A percentile compares a stretch with the other conserved stretches of the same genome.
These are phyloP conservation scores for Quaeritorhiza haematococci DNA, from an alignment of 371 early-diverging fungal species.

Conservation along the genomic window DNA sequence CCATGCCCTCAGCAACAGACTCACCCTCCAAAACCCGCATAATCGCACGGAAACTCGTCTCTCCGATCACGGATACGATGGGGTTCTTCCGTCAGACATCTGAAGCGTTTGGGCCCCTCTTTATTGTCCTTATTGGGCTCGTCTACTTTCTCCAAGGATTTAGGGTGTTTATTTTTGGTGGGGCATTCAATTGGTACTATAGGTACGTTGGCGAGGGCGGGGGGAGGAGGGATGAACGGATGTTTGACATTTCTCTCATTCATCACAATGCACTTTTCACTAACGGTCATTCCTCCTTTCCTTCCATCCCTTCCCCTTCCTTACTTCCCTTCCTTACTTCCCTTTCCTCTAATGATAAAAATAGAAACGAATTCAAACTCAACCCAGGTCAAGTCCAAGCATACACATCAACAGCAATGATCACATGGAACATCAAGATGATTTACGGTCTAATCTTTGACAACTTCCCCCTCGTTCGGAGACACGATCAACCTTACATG, in stretches of 20 bases:
- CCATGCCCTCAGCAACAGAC: too few relatives aligned
- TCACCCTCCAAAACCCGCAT: too few relatives aligned
- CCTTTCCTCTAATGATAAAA: constrained; percentile 7
- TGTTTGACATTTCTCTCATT: too few relatives aligned
- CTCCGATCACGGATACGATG: background rate
- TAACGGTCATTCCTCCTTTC: too few relatives aligned
- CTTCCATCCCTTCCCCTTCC: too few relatives aligned
- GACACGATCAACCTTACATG: constrained; percentile 19
- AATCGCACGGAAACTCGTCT: too few relatives aligned
- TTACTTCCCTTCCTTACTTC: constrained; percentile 8
- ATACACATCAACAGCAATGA: constrained; percentile 14
- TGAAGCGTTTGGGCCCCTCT: too few relatives aligned
- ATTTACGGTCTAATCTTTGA: constrained; percentile 24
- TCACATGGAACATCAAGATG: constrained; percentile 28
- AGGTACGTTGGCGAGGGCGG: too few relatives aligned
- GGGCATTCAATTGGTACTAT: constrained; percentile 26
- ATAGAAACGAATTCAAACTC: background rate
- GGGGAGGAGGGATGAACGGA: too few relatives aligned
- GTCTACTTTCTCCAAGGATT: constrained; percentile 29
- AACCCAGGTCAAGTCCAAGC: constrained; percentile 8
- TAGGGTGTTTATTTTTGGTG: constrained; percentile 20
- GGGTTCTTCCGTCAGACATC: background rate
- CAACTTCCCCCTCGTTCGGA: constrained; percentile 22
- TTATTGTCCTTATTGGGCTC: constrained; percentile 20
- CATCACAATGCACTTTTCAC: too few relatives aligned